Conservation (phyloP, 768 basidiomycete species). For the Leccinum disarticulatum region DNA sequence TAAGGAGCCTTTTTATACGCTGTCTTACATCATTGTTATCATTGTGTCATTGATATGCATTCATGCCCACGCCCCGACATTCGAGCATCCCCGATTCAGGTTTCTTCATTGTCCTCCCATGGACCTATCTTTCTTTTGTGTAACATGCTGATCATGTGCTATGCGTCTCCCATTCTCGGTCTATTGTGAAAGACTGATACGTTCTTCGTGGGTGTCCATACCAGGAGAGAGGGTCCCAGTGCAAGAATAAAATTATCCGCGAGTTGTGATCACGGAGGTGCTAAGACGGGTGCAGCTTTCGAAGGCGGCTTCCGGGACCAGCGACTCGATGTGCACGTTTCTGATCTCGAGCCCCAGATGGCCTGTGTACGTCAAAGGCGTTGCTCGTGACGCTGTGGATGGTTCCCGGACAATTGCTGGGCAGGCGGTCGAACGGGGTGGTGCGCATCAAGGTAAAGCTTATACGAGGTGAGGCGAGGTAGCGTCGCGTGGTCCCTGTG, state of each 20-base stretch:
- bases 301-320: conserved; percentile 27
- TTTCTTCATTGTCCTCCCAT: conserved; percentile 28
- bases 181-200: conserved; percentile 23
- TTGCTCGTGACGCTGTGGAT: conserved; percentile 36
- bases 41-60: not conserved
- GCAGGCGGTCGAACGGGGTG: conserved; percentile 30
- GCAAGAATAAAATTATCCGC: conserved; percentile 31
- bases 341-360: conserved; percentile 39
- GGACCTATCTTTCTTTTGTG: conserved; percentile 25
- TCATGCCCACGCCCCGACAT: not conserved
- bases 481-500: not conserved
- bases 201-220: conserved; percentile 35
- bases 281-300: conserved; percentile 36
- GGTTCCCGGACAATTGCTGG: conserved; percentile 26
- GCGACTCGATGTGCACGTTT: conserved; percentile 33
- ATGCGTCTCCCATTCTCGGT: conserved; percentile 28
- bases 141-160: conserved; percentile 19
- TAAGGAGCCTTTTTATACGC: conserved; percentile 3
- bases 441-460: conserved; percentile 28
- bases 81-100: conserved; percentile 1
- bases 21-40: conserved; percentile 1
- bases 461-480: conserved; percentile 29
- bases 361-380: conserved; percentile 36
- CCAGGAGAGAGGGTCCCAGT: conserved; percentile 31
- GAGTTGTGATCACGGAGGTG: conserved; percentile 33